Evolutionary conservation across 495 filamentous ascomycete species (phyloP), one percentile per base, ranked within the genome.

Genomic region (Penicillium mononematosum): DNA sequence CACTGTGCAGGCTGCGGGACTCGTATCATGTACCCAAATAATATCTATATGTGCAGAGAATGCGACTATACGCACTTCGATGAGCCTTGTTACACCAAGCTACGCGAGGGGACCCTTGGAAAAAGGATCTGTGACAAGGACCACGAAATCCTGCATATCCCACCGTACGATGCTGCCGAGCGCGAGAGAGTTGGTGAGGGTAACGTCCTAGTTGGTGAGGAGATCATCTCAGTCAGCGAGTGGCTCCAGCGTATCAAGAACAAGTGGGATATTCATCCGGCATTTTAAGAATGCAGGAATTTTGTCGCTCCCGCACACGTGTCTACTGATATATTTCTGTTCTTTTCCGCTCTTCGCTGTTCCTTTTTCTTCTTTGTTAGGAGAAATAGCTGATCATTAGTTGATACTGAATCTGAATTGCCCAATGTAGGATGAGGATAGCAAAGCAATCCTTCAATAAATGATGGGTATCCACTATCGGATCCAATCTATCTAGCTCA

Each of bases 91-190:
- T 62, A 71, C 34, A 53, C 53, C 24, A 58, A 60, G 22, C 58
- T 75, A 1, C 60, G 58, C 10, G 53, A 57, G 4, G 75, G 63
- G 12, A 63, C 69, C 11, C 27, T 74, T 6, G 51, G 56, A 14
- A 45, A 54, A 38, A 64, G 65, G n/a, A 55, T 65, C 6, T 79
- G 76, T 45, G 63, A 58, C 46, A 70, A 70, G 53, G 48, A 63
- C 2, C 76, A 79, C 60, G 57, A 66, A 12, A 75, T 75, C 54
- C 43, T 77, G 8, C 56, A 66, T 46, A 47, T 79, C 31, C 67
- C 75, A 6, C 55, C 45, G 4, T 76, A 68, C 60, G 76, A 79
- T 49, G 20, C 43, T 12, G 58, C 34, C 2, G 43, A 64, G 24
- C 49, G 51, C 9, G 20, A 63, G 44, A 42, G 34, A 7, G 36